Conservation (phyloP, 371 early-diverging fungal species). For the Actinomucor elegans region DNA sequence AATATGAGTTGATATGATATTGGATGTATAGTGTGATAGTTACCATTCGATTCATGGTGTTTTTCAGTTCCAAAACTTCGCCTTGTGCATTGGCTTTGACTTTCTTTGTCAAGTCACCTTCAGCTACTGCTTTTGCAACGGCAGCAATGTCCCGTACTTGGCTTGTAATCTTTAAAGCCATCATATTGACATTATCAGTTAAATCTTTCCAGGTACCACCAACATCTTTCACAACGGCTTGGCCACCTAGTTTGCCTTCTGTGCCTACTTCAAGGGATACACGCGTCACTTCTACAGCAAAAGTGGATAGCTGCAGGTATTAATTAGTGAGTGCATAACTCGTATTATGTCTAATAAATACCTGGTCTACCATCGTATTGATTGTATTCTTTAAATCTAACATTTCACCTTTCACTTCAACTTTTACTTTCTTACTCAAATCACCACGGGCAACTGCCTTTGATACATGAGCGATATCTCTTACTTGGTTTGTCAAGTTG, state of each 20-base stretch:
- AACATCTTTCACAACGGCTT: conserved; percentile 62
- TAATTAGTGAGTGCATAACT: neutral
- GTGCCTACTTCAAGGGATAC: conserved; percentile 56
- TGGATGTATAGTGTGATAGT: too few species aligned
- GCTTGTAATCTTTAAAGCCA: conserved; percentile 47
- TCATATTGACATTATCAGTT: conserved; percentile 65
- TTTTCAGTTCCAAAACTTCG: conserved; percentile 47
- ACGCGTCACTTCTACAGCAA: conserved; percentile 68
- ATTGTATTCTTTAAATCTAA: conserved; percentile 61
- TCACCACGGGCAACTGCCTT: conserved; percentile 60
- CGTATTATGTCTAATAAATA: conserved; percentile 11
- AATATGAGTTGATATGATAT: too few species aligned
- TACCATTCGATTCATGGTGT: conserved; percentile 52
- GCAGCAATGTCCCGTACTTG: conserved; percentile 51
- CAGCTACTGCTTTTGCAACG: conserved; percentile 49
- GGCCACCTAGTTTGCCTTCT: conserved; percentile 60
- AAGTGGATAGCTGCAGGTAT: conserved; percentile 44
- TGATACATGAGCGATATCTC: conserved; percentile 61
- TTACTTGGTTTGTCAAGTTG: conserved; percentile 60
- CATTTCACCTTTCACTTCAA: conserved; percentile 62
- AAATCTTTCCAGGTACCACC: conserved; percentile 63
- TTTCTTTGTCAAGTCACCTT: conserved; percentile 47
- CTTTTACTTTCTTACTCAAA: conserved; percentile 53
- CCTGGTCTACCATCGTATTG: conserved; percentile 66
- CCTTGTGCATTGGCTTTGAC: conserved; percentile 52